Base-by-base conservation (phyloP, 108 stramenopile species). In the Aureococcus anophagefferens region DNA sequence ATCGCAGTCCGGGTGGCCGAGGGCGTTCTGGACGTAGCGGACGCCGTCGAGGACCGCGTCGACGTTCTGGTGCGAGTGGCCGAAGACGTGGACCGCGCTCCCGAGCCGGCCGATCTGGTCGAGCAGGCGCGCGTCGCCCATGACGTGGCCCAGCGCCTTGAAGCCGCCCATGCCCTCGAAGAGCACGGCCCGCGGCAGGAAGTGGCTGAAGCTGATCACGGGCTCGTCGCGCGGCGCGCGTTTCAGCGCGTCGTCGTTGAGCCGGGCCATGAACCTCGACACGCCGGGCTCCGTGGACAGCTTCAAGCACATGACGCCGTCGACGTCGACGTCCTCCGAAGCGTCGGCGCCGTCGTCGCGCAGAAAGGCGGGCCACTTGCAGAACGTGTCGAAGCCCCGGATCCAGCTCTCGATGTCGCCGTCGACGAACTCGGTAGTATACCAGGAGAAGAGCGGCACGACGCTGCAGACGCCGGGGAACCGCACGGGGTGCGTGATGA, bases 51-150 rank as follows among this genome's bases (percentile, higher is more conserved):
- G 3, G 11, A 44, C 69, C 7, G 75, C 40, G 68, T 82, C 81
- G 63, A 78, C 71, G n/a, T 79, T 76, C 17, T 80, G 77, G 37
- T 82, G 81, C n/a, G 77, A 78, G 45, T 82, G 81, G 32, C 81
- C 81, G 29, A 78, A 82, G 25, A 82, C 35, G 46, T 82, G 81
- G 73, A 82, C 18, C 68, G 76, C 73, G 35, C 77, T 36, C 33
- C 64, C 32, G 40, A 82, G 77, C 62, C 68, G 35, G 30, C 71
- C 37, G 35, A 82, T 63, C 46, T 80, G 79, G 33, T 45, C 59
- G 40, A 70, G 69, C 67, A 82, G 64, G 25, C 72, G 72, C 16
- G 34, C 29, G 29, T 35, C 37, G 33, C 70, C 75, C 30, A 75
- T 59, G 51, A 72, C 72, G 17, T 16, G 28, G 62, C 17, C 64